Conservation (phyloP, 768 basidiomycete genomes). For the Mycena latifolia region DNA sequence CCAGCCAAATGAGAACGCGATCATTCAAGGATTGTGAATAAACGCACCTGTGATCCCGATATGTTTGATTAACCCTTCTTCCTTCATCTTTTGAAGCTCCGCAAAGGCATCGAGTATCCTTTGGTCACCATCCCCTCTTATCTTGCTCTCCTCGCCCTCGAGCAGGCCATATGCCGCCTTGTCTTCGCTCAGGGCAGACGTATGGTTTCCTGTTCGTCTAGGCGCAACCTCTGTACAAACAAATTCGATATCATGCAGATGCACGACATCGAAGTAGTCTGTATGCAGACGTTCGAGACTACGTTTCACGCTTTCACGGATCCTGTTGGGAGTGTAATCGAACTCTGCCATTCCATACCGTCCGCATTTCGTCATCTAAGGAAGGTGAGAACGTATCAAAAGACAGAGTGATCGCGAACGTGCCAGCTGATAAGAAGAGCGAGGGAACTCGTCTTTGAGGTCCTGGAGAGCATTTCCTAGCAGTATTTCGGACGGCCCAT, state of each 20-base stretch:
- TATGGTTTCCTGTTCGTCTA: constrained; percentile 66
- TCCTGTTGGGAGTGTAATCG: constrained; percentile 77
- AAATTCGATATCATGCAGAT: constrained; percentile 89
- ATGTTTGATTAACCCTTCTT: constrained; percentile 76
- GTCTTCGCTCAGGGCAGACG: constrained; percentile 64
- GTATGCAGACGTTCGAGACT: constrained; percentile 81
- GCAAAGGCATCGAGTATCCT: constrained; percentile 75
- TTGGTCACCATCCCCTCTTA: constrained; percentile 79
- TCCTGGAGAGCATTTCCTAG: constrained; percentile 74
- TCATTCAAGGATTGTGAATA: not conserved
- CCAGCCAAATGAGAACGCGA: constrained; percentile 6
- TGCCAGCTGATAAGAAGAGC: constrained; percentile 82
- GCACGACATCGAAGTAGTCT: constrained; percentile 82
- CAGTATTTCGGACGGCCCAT: constrained; percentile 84
- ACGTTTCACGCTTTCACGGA: constrained; percentile 74
- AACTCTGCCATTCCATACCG: constrained; percentile 77
- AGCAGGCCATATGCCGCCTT: constrained; percentile 74
- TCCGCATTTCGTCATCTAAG: constrained; percentile 89
- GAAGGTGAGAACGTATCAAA: constrained; percentile 1
- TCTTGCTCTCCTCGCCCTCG: constrained; percentile 64
- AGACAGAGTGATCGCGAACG: constrained; percentile 28
- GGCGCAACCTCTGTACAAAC: constrained; percentile 68
- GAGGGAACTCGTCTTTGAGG: constrained; percentile 78
- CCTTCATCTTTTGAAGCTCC: constrained; percentile 76
- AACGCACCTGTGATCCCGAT: constrained; percentile 84